A percentile compares a stretch with the other conserved stretches of the same genome.
phyloP scores from a whole-genome alignment of 2,329 filamentous ascomycete genomes.

The Macrophomina tecta region DNA sequence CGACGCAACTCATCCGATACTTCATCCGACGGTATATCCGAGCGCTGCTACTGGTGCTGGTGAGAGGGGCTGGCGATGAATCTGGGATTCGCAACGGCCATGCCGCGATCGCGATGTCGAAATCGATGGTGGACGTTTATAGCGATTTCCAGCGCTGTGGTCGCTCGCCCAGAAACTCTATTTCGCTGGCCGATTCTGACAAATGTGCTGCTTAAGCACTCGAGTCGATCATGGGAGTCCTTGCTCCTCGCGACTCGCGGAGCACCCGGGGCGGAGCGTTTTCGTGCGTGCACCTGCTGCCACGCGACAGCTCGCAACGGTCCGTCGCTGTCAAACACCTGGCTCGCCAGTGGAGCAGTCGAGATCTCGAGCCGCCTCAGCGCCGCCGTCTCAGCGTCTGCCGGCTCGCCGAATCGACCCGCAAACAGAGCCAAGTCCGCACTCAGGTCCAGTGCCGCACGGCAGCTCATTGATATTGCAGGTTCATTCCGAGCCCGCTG shows the following conservation, averaged over 20 bases:
- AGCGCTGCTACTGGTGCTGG: neutral
- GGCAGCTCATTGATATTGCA: neutral
- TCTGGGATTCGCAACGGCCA: conserved; percentile 14
- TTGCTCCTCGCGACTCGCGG: conserved; percentile 24
- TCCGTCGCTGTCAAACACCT: conserved; percentile 17
- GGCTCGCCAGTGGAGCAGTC: conserved; percentile 15
- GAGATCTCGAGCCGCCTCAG: conserved; percentile 15
- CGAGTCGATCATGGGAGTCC: conserved; percentile 28
- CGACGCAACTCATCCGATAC: conserved; percentile 1
- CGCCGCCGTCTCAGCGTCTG: neutral
- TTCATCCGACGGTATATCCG: conserved; percentile 7
- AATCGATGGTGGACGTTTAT: conserved; percentile 16
- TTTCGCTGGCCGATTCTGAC: conserved; percentile 13
- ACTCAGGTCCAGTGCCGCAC: neutral
- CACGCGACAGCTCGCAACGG: conserved; percentile 28
- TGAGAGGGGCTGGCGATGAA: neutral
- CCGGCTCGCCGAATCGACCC: conserved; percentile 15
- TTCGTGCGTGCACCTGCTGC: conserved; percentile 11
- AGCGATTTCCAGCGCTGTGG: conserved; percentile 22
- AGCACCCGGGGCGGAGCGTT: conserved; percentile 8
- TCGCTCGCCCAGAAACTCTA: conserved; percentile 21
- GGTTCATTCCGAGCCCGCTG: conserved; percentile 6
- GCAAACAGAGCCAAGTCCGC: conserved; percentile 20
- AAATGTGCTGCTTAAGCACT: conserved; percentile 22
- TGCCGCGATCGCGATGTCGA: conserved; percentile 13